phyloP scores from a whole-genome alignment of 148 eudicot genomes.

The Nyssa sinensis region DNA sequence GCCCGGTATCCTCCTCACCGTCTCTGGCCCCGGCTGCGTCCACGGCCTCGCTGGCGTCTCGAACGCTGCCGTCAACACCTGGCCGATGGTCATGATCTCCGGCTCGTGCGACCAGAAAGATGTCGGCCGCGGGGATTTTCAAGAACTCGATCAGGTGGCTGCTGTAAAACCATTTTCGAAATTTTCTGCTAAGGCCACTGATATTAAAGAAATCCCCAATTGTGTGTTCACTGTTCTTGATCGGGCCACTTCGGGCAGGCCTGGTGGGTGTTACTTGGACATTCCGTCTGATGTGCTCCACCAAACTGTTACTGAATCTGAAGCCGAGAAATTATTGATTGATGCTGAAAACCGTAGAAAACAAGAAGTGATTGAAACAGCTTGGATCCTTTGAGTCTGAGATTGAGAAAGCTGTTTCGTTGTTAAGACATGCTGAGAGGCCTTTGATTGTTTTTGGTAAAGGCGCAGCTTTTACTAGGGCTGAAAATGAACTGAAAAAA shows the following conservation, averaged over 20 bases:
- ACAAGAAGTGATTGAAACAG: not conserved
- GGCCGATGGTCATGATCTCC: constrained; percentile 81
- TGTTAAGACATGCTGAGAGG: constrained; percentile 58
- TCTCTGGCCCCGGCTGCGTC: constrained; percentile 97
- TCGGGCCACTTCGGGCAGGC: constrained; percentile 51
- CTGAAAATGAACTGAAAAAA: constrained; percentile 48
- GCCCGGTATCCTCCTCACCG: constrained; percentile 88
- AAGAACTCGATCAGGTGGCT: constrained; percentile 82
- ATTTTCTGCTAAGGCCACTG: constrained; percentile 46
- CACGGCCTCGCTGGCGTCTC: constrained; percentile 96
- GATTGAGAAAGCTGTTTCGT: constrained; percentile 52
- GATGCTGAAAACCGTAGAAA: constrained; percentile 23
- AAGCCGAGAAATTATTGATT: constrained; percentile 53
- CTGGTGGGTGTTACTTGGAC: constrained; percentile 83
- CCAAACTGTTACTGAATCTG: constrained; percentile 48
- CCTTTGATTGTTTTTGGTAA: constrained; percentile 90
- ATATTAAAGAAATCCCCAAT: constrained; percentile 43
- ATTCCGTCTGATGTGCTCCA: constrained; percentile 82
- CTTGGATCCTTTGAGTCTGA: constrained; percentile 21
- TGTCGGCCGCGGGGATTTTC: constrained; percentile 82
- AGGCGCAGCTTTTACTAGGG: constrained; percentile 75
- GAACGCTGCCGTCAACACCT: constrained; percentile 67
- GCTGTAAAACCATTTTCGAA: constrained; percentile 76
- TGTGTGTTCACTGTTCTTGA: constrained; percentile 42
- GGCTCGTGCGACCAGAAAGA: constrained; percentile 76